phyloP scores from a whole-genome alignment of 768 basidiomycete genomes.

The Rhizopogon vesiculosus region DNA sequence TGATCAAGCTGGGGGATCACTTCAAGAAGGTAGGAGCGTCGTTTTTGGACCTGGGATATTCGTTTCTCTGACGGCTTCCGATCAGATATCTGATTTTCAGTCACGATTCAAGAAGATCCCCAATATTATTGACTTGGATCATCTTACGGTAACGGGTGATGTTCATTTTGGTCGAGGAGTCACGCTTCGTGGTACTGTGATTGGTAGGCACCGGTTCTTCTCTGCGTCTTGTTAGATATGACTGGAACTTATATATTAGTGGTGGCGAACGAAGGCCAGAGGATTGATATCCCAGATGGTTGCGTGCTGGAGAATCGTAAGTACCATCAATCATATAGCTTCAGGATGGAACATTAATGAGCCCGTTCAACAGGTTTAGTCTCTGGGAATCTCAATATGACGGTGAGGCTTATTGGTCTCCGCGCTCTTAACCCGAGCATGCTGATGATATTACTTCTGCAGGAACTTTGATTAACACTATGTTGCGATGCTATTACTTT shows the following conservation, averaged over 20 bases:
- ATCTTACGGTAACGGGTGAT: conserved; percentile 90
- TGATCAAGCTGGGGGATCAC: conserved; percentile 93
- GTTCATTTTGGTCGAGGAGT: conserved; percentile 87
- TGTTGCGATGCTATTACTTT: too few relatives aligned
- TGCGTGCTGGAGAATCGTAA: conserved; percentile 70
- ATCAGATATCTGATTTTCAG: conserved; percentile 80
- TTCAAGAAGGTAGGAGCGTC: conserved; percentile 78
- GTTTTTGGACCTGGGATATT: neutral
- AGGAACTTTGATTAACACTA: conserved; percentile 5
- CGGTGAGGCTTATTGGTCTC: conserved; percentile 26
- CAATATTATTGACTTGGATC: conserved; percentile 85
- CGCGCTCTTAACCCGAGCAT: neutral
- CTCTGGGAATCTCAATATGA: conserved; percentile 84
- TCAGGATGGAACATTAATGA: neutral
- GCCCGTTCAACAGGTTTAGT: conserved; percentile 46
- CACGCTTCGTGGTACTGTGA: conserved; percentile 85
- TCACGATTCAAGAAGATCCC: conserved; percentile 96
- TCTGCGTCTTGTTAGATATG: neutral
- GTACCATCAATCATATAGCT: neutral
- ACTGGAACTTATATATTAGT: conserved; percentile 27
- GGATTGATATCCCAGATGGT: conserved; percentile 82
- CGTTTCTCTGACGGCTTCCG: neutral
- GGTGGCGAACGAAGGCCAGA: conserved; percentile 77
- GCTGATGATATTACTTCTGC: neutral
- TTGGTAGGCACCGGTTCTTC: conserved; percentile 38